Evolutionary conservation across 2,329 filamentous ascomycete genomes (phyloP).

Genomic region (Endocalyx cinctus): DNA sequence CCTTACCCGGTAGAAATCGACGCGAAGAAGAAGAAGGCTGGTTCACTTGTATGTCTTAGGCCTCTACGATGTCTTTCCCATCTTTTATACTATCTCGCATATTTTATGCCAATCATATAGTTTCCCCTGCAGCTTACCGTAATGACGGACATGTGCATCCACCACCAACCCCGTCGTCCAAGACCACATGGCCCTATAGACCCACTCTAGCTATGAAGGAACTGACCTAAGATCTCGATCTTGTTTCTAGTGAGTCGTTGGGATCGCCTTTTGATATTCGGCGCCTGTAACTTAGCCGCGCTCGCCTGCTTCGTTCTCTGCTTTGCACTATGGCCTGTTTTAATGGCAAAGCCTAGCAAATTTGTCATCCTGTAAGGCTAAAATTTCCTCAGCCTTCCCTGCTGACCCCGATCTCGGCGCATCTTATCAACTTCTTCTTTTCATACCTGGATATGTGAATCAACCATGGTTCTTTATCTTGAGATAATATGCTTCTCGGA

Average conservation of each 20-base stretch:
- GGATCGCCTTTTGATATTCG: constrained; percentile 92
- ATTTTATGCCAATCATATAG: constrained; percentile 2
- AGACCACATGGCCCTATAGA: constrained; percentile 31
- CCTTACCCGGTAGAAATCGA: constrained; percentile 75
- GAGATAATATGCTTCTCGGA: no score
- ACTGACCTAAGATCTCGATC: constrained; percentile 28
- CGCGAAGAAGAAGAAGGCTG: constrained; percentile 94
- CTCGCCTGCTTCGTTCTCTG: constrained; percentile 89
- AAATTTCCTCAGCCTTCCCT: constrained; percentile 10
- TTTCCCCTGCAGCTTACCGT: constrained; percentile 36
- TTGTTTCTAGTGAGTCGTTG: constrained; percentile 76
- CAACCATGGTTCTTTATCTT: no score
- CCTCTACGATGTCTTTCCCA: constrained; percentile 34
- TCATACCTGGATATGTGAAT: no score
- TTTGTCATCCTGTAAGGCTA: constrained; percentile 88
- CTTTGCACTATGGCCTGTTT: constrained; percentile 82
- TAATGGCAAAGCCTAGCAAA: constrained; percentile 79
- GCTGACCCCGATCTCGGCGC: constrained; percentile 9
- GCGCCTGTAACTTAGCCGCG: constrained; percentile 83
- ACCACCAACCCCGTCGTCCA: constrained; percentile 26
- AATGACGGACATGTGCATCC: constrained; percentile 39
- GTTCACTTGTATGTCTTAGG: constrained; percentile 77
- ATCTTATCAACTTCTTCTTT: no score
- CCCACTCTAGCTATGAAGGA: constrained; percentile 15
- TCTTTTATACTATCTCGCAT: constrained; percentile 19